phyloP scores from a whole-genome alignment of 2,329 filamentous ascomycete species.

The Gremmenia infestans region DNA sequence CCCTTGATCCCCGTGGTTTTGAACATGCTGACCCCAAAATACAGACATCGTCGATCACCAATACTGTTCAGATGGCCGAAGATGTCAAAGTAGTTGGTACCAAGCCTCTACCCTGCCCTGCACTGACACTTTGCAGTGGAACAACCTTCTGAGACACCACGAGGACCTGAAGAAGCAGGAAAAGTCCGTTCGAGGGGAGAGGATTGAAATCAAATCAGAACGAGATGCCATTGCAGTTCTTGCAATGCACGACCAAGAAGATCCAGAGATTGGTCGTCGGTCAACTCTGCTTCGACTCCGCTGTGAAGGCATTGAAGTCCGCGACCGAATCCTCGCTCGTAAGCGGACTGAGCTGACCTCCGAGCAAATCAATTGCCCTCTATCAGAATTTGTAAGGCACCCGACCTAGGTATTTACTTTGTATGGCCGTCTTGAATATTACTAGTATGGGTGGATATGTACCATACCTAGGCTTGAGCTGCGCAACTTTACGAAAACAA shows the following conservation, averaged over 20 bases:
- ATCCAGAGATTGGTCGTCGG: background rate
- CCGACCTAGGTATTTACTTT: too few species aligned
- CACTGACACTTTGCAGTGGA: background rate
- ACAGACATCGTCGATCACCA: too few species aligned
- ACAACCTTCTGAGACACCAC: background rate
- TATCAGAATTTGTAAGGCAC: too few species aligned
- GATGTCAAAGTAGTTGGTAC: too few species aligned
- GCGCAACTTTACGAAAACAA: too few species aligned
- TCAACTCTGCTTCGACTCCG: background rate
- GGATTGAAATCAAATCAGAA: background rate
- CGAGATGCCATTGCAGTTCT: background rate
- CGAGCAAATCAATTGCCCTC: too few species aligned
- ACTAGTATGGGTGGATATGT: too few species aligned
- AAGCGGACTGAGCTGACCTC: background rate
- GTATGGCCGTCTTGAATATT: too few species aligned
- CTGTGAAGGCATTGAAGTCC: background rate
- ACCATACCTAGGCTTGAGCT: too few species aligned
- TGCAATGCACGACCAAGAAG: background rate
- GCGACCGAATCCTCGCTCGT: background rate
- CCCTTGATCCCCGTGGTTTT: too few species aligned
- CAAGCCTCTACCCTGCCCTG: background rate
- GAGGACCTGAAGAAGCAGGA: background rate
- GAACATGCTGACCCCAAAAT: too few species aligned
- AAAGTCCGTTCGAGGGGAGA: background rate
- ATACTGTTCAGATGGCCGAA: too few species aligned